A percentile compares a stretch with the other conserved stretches of the same genome.
Evolutionary conservation across 1,284 basidiomycete genomes (phyloP).

Genomic region (Neolentinus lepideus): DNA sequence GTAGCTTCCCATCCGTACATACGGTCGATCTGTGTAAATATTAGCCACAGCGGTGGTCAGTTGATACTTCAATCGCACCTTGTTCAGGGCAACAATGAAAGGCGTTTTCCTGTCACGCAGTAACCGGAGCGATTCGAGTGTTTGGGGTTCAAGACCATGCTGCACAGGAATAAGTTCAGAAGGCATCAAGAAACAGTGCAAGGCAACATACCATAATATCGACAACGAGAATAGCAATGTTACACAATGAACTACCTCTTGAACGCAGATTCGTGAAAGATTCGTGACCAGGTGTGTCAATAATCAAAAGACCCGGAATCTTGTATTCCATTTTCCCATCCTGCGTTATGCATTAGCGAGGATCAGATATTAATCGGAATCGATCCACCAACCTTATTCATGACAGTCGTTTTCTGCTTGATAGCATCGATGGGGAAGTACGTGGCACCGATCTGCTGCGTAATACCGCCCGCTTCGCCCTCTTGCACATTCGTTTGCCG

Average conservation of each 20-base stretch:
- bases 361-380: too few relatives aligned
- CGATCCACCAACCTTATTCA: too few relatives aligned
- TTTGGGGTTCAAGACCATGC: constrained; percentile 98
- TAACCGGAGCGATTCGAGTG: constrained; percentile 91
- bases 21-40: constrained; percentile 79
- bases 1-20: constrained; percentile 93
- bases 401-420: constrained; percentile 84
- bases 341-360: too few relatives aligned
- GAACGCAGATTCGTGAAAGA: constrained; percentile 97
- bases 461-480: constrained; percentile 99
- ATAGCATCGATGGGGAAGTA: constrained; percentile 99
- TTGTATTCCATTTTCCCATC: constrained; percentile 89
- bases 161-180: constrained; percentile 23
- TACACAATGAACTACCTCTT: constrained; percentile 96
- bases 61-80: constrained; percentile 39
- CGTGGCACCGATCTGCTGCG: constrained; percentile 99
- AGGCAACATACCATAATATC: constrained; percentile 84
- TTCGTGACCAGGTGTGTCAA: constrained; percentile 99
- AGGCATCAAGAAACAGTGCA: too few relatives aligned
- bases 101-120: constrained; percentile 95
- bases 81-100: constrained; percentile 99
- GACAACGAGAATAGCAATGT: constrained; percentile 98
- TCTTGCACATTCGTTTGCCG: constrained; percentile 99
- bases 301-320: constrained; percentile 93
- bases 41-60: background rate